Evolutionary conservation across 192 early-diverging fungal genomes (phyloP).

Genomic region (Chytriomyces hyalinus): DNA sequence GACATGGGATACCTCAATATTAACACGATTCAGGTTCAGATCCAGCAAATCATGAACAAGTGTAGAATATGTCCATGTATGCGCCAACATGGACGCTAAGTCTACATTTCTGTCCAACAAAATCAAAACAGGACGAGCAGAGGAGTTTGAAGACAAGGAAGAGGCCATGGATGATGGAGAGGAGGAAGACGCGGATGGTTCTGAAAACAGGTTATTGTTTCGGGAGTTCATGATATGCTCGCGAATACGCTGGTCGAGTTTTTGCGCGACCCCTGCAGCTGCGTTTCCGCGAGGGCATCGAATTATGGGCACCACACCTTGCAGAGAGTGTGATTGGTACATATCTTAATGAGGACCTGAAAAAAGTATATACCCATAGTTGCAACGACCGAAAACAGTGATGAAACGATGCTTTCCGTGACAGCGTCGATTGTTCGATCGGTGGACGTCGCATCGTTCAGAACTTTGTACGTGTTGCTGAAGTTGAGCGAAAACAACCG

Average conservation of each 20-base stretch:
- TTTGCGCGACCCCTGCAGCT: constrained; percentile 90
- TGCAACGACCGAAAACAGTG: constrained; percentile 88
- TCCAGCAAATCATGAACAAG: constrained; percentile 95
- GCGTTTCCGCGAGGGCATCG: constrained; percentile 88
- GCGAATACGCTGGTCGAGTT: constrained; percentile 86
- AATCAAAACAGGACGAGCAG: constrained; percentile 67
- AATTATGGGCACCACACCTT: constrained; percentile 87
- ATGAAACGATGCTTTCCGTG: constrained; percentile 77
- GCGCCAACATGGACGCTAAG: constrained; percentile 86
- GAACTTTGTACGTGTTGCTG: constrained; percentile 72
- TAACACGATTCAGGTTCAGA: constrained; percentile 88
- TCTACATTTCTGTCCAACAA: constrained; percentile 93
- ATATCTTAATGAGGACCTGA: neutral
- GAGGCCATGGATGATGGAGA: neutral
- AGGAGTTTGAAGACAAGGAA: neutral
- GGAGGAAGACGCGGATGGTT: constrained; percentile 33
- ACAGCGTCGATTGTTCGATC: constrained; percentile 82
- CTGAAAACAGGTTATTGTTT: constrained; percentile 77
- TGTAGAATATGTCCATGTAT: constrained; percentile 98
- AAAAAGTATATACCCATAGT: constrained; percentile 69
- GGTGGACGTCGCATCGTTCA: constrained; percentile 83
- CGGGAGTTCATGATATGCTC: constrained; percentile 90
- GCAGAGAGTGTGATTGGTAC: constrained; percentile 1
- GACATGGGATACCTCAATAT: constrained; percentile 57
- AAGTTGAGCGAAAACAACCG: constrained; percentile 93